Base-by-base conservation (phyloP, 805 yeast genomes). In the Ogataea minuta region DNA sequence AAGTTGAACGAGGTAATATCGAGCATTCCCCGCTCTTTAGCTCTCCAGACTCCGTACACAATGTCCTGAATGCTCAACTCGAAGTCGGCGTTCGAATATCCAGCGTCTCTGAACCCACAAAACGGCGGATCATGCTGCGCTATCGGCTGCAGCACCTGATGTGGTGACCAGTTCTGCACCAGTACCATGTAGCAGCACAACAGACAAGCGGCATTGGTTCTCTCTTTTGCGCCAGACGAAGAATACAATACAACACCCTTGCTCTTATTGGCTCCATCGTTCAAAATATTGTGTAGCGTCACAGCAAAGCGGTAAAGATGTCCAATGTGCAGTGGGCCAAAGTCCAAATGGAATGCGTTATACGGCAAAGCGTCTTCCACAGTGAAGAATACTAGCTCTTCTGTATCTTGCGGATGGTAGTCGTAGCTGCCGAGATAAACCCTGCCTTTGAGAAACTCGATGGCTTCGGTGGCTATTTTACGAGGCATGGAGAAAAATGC, bases 101-200 rank as follows among this genome's bases (percentile, higher is more conserved):
- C 99, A 1, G 99, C 99, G 62, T 93, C 99, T 60, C 99, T 73
- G 65, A 90, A 93, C 1, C 90, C 84, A 84, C 85, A 90, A 49
- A 91, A 82, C 6, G 98, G 97, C 2, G 95, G 96, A 34, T 84
- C 89, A 5, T 81, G 77, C 62, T 93, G 98, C 1, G 93, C 79
- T 38, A 93, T 76, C 1, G 99, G 99, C 44, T 95, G 97, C 48
- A 93, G 66, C 0, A 90, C 99, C 62, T 93, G 93, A 63, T 93
- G 99, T 0, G 99, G 99, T 1, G 97, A 88, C 99, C 99, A 93
- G 10, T 88, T 82, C 60, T 93, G 99, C 12, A 93, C 91, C 39
- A 93, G 66, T 1, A 93, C 76, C 97, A 93, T 89, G 64, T 93
- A 93, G 56, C 97, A 88, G 49, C 96, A 87, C 36, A 93, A 69